A percentile compares a stretch with the other conserved stretches of the same genome.
Conservation (phyloP, 305 asterid species). For the Fraxinus baroniana region DNA sequence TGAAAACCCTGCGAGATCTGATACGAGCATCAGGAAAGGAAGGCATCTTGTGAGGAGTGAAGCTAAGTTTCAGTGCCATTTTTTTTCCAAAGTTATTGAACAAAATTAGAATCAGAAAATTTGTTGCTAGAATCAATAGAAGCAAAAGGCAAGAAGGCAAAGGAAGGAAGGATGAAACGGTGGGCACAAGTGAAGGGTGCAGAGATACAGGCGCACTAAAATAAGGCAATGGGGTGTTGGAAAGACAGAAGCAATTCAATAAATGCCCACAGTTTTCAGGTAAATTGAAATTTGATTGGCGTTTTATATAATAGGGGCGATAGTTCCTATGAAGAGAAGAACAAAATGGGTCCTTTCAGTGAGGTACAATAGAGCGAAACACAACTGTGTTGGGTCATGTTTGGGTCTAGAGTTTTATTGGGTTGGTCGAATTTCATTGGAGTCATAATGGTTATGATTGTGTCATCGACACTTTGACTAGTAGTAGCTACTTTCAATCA, state of each 20-base stretch:
- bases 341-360: background rate
- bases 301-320: slow-evolving; percentile 23
- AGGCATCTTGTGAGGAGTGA: slow-evolving; percentile 42
- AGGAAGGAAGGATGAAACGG: background rate
- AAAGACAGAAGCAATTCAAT: background rate
- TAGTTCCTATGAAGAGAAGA: slow-evolving; percentile 30
- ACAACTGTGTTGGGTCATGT: background rate
- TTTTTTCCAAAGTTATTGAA: background rate
- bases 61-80: slow-evolving; percentile 54
- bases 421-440: background rate
- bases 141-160: background rate
- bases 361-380: background rate
- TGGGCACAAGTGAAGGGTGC: slow-evolving; percentile 6
- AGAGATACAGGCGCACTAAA: slow-evolving; percentile 17
- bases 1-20: slow-evolving; percentile 56
- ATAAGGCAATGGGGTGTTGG: background rate
- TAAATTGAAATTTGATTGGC: background rate
- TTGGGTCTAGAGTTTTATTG: background rate
- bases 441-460: background rate
- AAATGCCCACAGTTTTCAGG: slow-evolving; percentile 30
- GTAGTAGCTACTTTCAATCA: too few relatives aligned
- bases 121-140: background rate
- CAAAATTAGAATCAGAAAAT: background rate
- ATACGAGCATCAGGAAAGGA: slow-evolving; percentile 38
- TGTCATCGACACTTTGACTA: background rate